These are phyloP conservation scores for Climacium dendroides DNA, from an alignment of 225 moss, liverwort and hornwort genomes.

Conservation along the genomic window DNA sequence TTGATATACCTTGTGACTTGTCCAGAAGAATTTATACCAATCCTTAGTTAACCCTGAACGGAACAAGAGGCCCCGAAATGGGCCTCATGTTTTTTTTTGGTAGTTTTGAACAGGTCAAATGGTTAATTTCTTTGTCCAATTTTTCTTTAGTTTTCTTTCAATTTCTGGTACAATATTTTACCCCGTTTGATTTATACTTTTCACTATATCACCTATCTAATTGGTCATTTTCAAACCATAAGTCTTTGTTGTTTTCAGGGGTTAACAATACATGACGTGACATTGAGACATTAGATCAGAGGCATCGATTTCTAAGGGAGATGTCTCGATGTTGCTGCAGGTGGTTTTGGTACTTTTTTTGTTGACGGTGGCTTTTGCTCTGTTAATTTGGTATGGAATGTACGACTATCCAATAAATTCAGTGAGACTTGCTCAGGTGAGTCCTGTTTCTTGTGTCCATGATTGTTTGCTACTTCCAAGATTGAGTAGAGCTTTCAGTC, in stretches of 20 bases:
- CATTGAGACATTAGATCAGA: neutral
- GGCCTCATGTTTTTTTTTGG: neutral
- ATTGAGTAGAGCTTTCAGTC: neutral
- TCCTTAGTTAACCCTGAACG: neutral
- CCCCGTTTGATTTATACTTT: neutral
- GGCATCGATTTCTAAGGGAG: neutral
- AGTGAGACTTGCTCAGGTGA: constrained; percentile 61
- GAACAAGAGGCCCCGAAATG: neutral
- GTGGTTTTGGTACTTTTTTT: constrained; percentile 55
- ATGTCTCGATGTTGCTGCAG: constrained; percentile 15
- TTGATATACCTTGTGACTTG: neutral
- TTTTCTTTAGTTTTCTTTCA: neutral
- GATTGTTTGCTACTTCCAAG: neutral
- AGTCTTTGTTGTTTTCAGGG: neutral
- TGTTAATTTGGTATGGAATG: constrained; percentile 75
- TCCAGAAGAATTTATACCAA: neutral
- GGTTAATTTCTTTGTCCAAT: neutral
- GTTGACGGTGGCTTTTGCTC: constrained; percentile 60
- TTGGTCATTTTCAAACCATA: neutral
- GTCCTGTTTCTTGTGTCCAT: neutral
- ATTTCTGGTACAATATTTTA: neutral
- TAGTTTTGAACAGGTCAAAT: neutral
- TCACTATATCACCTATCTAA: neutral
- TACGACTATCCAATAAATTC: constrained; percentile 55
- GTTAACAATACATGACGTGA: neutral